A percentile compares a stretch with the other conserved stretches of the same genome.
Conservation (phyloP, 306 rosid genomes). For the Corylus americana region DNA sequence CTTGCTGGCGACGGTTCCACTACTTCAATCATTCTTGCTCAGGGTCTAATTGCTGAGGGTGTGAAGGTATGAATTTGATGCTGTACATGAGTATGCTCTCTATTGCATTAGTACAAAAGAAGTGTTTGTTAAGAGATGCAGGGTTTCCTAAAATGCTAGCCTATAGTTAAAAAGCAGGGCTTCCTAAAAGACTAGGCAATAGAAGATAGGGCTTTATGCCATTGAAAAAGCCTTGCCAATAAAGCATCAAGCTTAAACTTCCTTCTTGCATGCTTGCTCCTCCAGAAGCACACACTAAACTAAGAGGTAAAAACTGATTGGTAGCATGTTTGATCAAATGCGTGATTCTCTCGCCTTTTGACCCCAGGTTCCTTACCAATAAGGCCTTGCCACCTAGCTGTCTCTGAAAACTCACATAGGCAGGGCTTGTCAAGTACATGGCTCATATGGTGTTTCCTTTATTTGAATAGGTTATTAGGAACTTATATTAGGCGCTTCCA, state of each 20-base stretch:
- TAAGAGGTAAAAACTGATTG: too few relatives aligned
- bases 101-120: neutral
- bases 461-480: neutral
- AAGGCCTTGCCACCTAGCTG: neutral
- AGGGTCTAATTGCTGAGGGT: conserved; percentile 90
- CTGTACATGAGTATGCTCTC: neutral
- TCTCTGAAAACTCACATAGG: neutral
- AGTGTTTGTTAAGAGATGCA: neutral
- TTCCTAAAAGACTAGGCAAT: neutral
- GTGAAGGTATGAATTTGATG: conserved; percentile 56
- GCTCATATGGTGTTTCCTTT: neutral
- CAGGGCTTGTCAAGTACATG: neutral
- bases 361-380: neutral
- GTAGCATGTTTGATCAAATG: too few relatives aligned
- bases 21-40: conserved; percentile 87
- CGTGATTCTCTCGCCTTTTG: neutral
- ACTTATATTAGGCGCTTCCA: neutral
- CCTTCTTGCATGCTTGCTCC: too few relatives aligned
- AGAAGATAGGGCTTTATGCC: neutral
- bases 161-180: neutral
- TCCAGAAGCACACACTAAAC: too few relatives aligned
- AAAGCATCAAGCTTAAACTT: neutral
- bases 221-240: neutral
- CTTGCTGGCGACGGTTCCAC: conserved; percentile 96
- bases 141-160: neutral